Base-by-base conservation (phyloP, 176 grass and related monocot species). In the Phyllostachys edulis region DNA sequence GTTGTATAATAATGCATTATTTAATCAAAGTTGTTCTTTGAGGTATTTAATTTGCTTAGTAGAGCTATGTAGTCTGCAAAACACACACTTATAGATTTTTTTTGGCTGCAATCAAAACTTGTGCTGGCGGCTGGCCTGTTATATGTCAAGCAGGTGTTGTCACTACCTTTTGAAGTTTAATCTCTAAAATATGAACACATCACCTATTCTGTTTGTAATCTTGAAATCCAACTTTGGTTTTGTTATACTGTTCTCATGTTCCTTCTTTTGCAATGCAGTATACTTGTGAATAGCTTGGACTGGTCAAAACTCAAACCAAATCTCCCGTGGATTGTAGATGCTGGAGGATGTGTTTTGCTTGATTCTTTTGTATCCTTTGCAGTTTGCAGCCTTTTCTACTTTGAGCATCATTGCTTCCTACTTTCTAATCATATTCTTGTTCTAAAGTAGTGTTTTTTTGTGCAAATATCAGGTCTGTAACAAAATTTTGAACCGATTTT, bases 331-430 rank as follows among this genome's bases (percentile, higher is more conserved):
- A 74, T 99, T 70, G 97, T 94, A 69, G 97, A 96, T 86, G 93
- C 93, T 70, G 96, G 86, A 84, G 97, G 93, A 87, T 99, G 97
- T 86, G 90, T 93, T 75, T 51, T 96, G 52, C 74, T 99, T 11
- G 97, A 99, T 89, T 82, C 67, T 80, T 94, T 94, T 47, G 93
- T 99, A 99, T 99, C 97, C 97, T 99, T 92, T 83, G 65, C 40
- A 44, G 39, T 37, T 60, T 60, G 61, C 26, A 32, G 5, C 13
- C 32, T 78, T 73, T 87, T 82, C 15, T 82, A 42, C 57, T 80
- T 42, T 86, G 37, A 88, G 69, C 20, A 63, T 76, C 39, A 82
- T 46, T 9, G 4, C 15, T 76, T 41, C 75, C 46, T 81, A 49
- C 61, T 40, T 63, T 59, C 21, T 77, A 81, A 37, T 74, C 6